phyloP scores from a whole-genome alignment of 2,329 filamentous ascomycete species.

The Sarocladium strictum region DNA sequence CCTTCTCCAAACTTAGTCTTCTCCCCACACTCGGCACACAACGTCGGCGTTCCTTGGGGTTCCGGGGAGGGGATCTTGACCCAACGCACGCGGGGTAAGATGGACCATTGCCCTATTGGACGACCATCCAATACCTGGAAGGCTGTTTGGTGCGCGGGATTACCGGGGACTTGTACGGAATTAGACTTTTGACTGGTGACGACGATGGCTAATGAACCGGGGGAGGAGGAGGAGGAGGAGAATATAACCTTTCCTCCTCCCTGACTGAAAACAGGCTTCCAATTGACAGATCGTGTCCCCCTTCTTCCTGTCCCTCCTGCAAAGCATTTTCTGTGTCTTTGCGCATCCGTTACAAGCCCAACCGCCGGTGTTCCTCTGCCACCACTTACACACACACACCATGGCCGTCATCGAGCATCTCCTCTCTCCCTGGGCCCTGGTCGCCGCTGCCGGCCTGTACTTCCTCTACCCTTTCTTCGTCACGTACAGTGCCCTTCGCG shows the following conservation, averaged over 20 bases:
- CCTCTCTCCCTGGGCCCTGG: slow-evolving; percentile 40
- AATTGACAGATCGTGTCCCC: no score
- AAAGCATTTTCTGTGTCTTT: no score
- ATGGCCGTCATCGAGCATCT: slow-evolving; percentile 25
- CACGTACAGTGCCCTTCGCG: slow-evolving; percentile 43
- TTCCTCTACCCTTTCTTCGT: slow-evolving; percentile 51
- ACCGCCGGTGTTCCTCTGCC: no score
- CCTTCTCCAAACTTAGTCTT: no score
- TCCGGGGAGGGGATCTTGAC: no score
- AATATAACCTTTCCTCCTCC: background rate
- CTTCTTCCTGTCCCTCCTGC: no score
- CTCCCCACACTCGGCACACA: background rate
- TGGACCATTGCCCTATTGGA: no score
- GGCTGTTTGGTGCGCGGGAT: background rate
- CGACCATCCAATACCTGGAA: background rate
- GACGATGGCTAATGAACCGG: no score
- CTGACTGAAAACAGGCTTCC: no score
- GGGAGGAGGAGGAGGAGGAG: background rate
- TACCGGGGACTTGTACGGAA: background rate
- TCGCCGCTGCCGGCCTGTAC: background rate
- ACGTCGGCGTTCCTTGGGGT: background rate
- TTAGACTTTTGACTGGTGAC: slow-evolving; percentile 4
- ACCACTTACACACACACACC: no score
- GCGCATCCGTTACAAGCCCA: no score
- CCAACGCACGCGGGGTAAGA: background rate